Base-by-base conservation (phyloP, 1,284 basidiomycete genomes). In the Cutaneotrichosporon spelunceum region DNA sequence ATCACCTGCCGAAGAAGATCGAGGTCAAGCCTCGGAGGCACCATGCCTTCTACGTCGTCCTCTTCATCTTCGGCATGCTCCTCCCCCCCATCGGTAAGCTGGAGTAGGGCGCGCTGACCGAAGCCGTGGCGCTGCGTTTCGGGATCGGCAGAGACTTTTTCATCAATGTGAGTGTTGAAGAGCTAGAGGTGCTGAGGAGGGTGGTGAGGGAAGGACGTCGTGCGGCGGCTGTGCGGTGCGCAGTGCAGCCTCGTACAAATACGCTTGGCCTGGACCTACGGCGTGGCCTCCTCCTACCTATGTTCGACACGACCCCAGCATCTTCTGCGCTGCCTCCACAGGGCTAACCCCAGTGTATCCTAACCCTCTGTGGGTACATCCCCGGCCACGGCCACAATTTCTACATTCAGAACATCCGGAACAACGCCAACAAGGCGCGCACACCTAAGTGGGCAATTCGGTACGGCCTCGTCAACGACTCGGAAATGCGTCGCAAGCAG, bases 401-500 rank as follows among this genome's bases (percentile, higher is more conserved):
- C 78, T 95, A 94, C 81, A 91, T 94, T 66, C 78, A 96, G 86
- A 96, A 95, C 80, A 87, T 98, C 68, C 84, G 94, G 58, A 97
- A 97, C 81, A 97, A 97, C 83, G 91, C 93, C 82, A 94, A 87
- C 70, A 84, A 89, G 72, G 83, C 85, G 29, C 87, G 94, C 60
- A 96, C 93, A 24, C 94, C 94, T 19, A 93, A 95, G 75, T 98
- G 94, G 94, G 90, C 89, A 0, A 83, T 91, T 76, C 86, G 87
- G 42, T 74, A 75, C 54, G 93, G 93, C 36, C 87, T 97, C 53
- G 86, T 96, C 68, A 85, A 93, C 74, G 87, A 85, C 29, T 81
- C 85, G 24, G 86, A 88, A 68, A 86, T 89, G 71, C 84, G 86
- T 69, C 88, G 91, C 72, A 87, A 88, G 64, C 84, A 87, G 70